Evolutionary conservation across 2,329 filamentous ascomycete genomes (phyloP).

Genomic region (Sporothrix euskadiensis): DNA sequence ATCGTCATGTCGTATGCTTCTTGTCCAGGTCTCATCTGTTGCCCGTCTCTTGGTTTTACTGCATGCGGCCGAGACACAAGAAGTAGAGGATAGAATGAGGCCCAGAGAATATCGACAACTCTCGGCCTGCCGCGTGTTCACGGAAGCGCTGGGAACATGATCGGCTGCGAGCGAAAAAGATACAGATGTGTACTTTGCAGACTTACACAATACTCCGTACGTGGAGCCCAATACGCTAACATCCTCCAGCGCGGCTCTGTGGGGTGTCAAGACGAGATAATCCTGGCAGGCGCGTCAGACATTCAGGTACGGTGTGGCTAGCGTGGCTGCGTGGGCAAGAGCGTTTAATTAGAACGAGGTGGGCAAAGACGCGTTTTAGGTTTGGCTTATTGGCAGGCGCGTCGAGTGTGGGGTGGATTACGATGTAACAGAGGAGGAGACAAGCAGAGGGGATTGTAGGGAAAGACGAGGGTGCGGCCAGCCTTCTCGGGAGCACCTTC

Average conservation of each 20-base stretch:
- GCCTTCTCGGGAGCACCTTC: neutral
- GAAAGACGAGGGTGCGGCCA: neutral
- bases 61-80: conserved; percentile 4
- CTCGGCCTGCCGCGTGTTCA: neutral
- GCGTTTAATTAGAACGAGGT: conserved; percentile 13
- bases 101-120: too few relatives aligned
- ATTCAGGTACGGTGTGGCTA: conserved; percentile 18
- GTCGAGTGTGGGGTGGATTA: conserved; percentile 16
- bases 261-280: conserved; percentile 3
- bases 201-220: neutral
- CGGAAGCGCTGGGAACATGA: neutral
- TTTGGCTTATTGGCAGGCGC: conserved; percentile 21
- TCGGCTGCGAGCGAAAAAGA: neutral
- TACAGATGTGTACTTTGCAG: neutral
- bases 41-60: conserved; percentile 5
- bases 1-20: conserved; percentile 3
- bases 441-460: neutral
- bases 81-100: neutral
- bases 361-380: conserved; percentile 24
- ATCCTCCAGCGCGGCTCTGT: conserved; percentile 7
- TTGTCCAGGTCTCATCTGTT: conserved; percentile 14
- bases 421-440: neutral
- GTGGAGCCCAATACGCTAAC: neutral
- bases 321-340: neutral
- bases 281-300: conserved; percentile 9